Conservation (phyloP, 768 basidiomycete species). For the Tricholoma bakamatsutake region DNA sequence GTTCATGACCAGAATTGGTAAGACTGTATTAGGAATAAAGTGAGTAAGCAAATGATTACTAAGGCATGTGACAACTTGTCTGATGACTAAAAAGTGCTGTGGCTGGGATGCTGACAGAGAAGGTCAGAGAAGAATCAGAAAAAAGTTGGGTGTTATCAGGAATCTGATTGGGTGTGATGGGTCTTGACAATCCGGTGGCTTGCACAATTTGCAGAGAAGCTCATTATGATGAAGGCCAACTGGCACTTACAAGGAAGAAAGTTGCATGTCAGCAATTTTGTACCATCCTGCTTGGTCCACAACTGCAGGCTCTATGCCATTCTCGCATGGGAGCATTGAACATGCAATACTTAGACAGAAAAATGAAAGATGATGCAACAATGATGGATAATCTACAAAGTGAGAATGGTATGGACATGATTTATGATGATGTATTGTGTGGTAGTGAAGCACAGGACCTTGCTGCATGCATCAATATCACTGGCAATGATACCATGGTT, state of each 20-base stretch:
- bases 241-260: not conserved
- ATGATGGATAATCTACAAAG: constrained; percentile 8
- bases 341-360: constrained; percentile 20
- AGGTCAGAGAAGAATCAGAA: too few relatives aligned
- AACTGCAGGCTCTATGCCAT: constrained; percentile 31
- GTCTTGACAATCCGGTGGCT: too few relatives aligned
- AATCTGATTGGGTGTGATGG: too few relatives aligned
- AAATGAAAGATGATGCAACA: constrained; percentile 9
- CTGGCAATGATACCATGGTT: constrained; percentile 26
- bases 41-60: too few relatives aligned
- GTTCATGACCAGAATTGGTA: too few relatives aligned
- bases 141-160: too few relatives aligned
- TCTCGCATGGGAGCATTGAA: constrained; percentile 16
- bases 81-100: too few relatives aligned
- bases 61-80: too few relatives aligned
- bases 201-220: constrained; percentile 22
- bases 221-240: constrained; percentile 16
- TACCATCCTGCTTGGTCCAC: constrained; percentile 37
- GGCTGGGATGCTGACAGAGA: too few relatives aligned
- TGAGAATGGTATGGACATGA: not conserved
- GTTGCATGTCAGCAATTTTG: constrained; percentile 22
- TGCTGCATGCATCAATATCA: constrained; percentile 16
- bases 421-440: constrained; percentile 25
- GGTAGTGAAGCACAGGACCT: constrained; percentile 24
- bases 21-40: too few relatives aligned